A percentile compares a stretch with the other conserved stretches of the same genome.
Evolutionary conservation across 2,329 filamentous ascomycete genomes (phyloP).

Genomic region (Monosporascus cannonballus): DNA sequence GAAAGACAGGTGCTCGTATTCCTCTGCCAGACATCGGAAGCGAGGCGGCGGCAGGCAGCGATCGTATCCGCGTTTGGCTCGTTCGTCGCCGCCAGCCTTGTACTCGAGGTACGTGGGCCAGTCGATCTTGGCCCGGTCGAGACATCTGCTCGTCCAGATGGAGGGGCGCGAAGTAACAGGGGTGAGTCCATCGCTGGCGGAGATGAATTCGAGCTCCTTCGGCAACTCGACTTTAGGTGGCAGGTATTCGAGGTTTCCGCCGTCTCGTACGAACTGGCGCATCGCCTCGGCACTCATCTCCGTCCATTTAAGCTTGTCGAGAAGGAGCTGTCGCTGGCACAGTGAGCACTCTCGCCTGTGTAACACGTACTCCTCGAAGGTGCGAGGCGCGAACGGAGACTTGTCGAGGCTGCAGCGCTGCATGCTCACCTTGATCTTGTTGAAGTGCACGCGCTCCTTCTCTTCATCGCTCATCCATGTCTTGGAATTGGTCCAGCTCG

Average conservation of each 20-base stretch:
- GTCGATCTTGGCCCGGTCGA: constrained; percentile 1
- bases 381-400: constrained; percentile 32
- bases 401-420: constrained; percentile 28
- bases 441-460: constrained; percentile 27
- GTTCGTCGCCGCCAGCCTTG: constrained; percentile 2
- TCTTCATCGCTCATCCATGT: constrained; percentile 30
- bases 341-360: constrained; percentile 5
- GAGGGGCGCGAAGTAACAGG: neutral
- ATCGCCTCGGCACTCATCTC: neutral
- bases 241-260: neutral
- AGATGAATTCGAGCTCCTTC: neutral
- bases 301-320: constrained; percentile 6
- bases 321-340: neutral
- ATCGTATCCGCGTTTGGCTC: neutral
- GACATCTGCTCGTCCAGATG: constrained; percentile 6
- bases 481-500: constrained; percentile 1
- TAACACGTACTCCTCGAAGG: constrained; percentile 20
- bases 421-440: constrained; percentile 30
- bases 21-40: neutral
- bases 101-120: constrained; percentile 10
- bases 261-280: neutral
- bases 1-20: neutral
- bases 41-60: constrained; percentile 7
- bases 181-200: constrained; percentile 1
- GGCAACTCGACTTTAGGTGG: neutral